phyloP scores from a whole-genome alignment of 2,329 filamentous ascomycete genomes.

The Neonectria neomacrospora region DNA sequence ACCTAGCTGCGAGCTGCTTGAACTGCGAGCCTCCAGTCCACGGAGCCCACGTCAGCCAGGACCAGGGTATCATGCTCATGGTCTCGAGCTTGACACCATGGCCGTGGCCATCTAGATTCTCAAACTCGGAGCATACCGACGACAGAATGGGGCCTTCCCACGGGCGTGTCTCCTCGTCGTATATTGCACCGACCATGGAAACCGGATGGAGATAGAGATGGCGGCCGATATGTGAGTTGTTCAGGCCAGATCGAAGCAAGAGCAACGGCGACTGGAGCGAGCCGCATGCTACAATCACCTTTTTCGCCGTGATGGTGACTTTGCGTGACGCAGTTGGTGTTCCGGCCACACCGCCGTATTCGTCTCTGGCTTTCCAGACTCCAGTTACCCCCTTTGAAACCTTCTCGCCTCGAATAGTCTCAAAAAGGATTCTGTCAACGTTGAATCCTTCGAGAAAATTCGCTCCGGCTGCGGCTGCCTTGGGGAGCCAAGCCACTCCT shows the following conservation, averaged over 20 bases:
- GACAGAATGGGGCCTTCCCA: constrained; percentile 25
- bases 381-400: constrained; percentile 75
- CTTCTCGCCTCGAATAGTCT: constrained; percentile 56
- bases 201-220: constrained; percentile 26
- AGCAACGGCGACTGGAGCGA: constrained; percentile 20
- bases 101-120: constrained; percentile 23
- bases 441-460: constrained; percentile 80
- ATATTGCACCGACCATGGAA: constrained; percentile 15
- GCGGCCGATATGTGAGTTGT: constrained; percentile 21
- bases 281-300: constrained; percentile 19
- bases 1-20: constrained; percentile 15
- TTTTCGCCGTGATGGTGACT: constrained; percentile 19
- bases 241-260: constrained; percentile 15
- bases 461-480: constrained; percentile 76
- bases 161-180: constrained; percentile 11
- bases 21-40: constrained; percentile 15
- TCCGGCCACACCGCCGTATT: neutral
- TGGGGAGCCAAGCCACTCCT: constrained; percentile 76
- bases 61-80: constrained; percentile 16
- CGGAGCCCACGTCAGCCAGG: constrained; percentile 13
- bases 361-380: constrained; percentile 68
- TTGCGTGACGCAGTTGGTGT: neutral
- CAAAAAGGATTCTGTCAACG: constrained; percentile 73
- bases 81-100: constrained; percentile 24
- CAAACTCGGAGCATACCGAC: constrained; percentile 16